Conservation (phyloP, 176 grass and related monocot genomes). For the Thalia dealbata region DNA sequence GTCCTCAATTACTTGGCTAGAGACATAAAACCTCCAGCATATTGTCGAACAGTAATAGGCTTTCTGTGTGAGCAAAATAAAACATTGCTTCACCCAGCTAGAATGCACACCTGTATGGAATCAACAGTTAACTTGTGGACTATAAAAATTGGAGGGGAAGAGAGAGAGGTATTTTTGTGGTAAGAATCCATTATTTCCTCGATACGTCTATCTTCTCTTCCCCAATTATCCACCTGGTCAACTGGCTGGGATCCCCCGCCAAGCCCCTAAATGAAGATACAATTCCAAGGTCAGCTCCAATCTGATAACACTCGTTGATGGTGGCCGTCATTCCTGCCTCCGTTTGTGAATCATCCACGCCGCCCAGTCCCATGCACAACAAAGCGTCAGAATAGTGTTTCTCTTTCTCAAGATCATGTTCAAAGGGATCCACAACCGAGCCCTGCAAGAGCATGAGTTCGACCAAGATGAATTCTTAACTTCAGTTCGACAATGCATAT, state of each 20-base stretch:
- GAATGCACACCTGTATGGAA: not conserved
- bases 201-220: constrained; percentile 39
- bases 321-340: constrained; percentile 46
- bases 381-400: constrained; percentile 47
- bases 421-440: constrained; percentile 71
- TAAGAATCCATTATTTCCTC: constrained; percentile 4
- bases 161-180: not conserved
- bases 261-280: constrained; percentile 39
- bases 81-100: too few species aligned
- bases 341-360: constrained; percentile 33
- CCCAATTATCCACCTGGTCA: constrained; percentile 84
- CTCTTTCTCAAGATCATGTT: constrained; percentile 59
- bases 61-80: too few species aligned
- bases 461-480: not conserved
- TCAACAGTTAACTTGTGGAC: not conserved
- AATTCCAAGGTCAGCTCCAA: constrained; percentile 68
- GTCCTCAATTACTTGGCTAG: too few species aligned
- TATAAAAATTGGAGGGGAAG: not conserved
- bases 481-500: too few species aligned
- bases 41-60: too few species aligned
- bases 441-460: constrained; percentile 34
- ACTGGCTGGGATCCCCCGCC: constrained; percentile 46
- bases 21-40: too few species aligned
- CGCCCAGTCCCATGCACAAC: constrained; percentile 31
- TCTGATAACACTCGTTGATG: constrained; percentile 42